Base-by-base conservation (phyloP, 495 filamentous ascomycete genomes). In the Cairneyella variabilis region DNA sequence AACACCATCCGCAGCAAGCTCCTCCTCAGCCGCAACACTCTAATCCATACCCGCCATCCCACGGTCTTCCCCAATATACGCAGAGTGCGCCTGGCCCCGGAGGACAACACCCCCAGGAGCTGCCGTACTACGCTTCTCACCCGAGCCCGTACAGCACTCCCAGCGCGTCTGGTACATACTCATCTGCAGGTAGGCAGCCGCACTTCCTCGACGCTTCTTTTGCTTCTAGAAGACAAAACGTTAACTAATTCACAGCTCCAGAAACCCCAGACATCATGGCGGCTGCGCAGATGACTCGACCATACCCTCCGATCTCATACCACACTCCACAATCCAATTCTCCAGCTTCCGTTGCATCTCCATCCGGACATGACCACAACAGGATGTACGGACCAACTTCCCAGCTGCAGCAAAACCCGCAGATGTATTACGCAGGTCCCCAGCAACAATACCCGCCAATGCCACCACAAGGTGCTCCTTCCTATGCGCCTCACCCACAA, bases 301-400 rank as follows among this genome's bases (percentile, higher is more conserved):
- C 77, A 44, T 97, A 91, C 57, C 92, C 91, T 21, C 89, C 91
- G 23, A 96, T 96, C 56, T 73, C 71, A 5, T 96, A 98, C 64
- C 90, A 96, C 64, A 96, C 92, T 2, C 91, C 92, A 14, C 90
- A 96, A 72, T 96, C 91, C 22, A 95, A 90, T 69, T 96, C 93
- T 20, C 93, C 93, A 30, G 88, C 89, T n/a, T 96, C 93, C 51
- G 91, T 97, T 55, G 86, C 91, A 49, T 97, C 93, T 16, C 85
- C 88, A 4, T 90, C 92, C 42, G 78, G 80, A 20, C 90, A 95
- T 62, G 93, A 98, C 59, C 91, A 90, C 56, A 78, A 93, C 56
- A 82, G 77, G 57, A 76, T 97, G 57, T 97, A 96, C 67, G 83
- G 80, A 14, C 88, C 89, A 30, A 72, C 88, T 0, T 83, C 86